Evolutionary conservation across 2,329 filamentous ascomycete genomes (phyloP), one percentile per base, ranked within the genome.

Genomic region (Sordariomycetes sp.): DNA sequence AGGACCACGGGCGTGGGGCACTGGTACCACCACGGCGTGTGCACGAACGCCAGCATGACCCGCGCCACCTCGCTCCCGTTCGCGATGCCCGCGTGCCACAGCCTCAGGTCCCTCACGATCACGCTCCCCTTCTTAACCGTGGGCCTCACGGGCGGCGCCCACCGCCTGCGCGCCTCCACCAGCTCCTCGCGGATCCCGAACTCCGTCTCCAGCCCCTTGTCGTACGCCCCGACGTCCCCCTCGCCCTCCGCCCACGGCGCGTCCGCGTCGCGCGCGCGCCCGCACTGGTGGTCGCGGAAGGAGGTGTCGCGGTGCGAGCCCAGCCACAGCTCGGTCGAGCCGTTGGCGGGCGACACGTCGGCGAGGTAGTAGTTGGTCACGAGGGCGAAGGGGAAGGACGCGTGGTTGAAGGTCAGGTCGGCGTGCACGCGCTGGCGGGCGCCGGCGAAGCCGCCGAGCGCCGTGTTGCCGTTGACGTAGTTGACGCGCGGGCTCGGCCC

Each of bases 21-120:
- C 54, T 57, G 59, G 58, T 57, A 61, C 60, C 55, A 57, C 55
- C 54, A 60, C 12, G 58, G 58, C 10, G 59, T 60, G 18, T 60
- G 55, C 11, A 63, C 57, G 53, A 64, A 62, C 4, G 63, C 62
- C n/a, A 65, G 59, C 62, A 65, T 64, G 51, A 65, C 63, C 25
- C 62, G 57, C 16, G 60, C 54, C 28, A 62, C 58, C 14, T 35
- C 8, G 2, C 57, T 58, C 1, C 62, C 59, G 34, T 64, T 64
- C 2, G 62, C 50, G 54, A 63, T 56, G n/a, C 62, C 62, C 2
- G 62, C 62, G 53, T 64, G 62, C 62, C 62, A 64, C 20, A 64
- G 57, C 11, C 62, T 37, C 24, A 64, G 55, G 54, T 64, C 62
- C 5, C 62, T 58, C 7, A 64, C 55, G 10, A 63, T 57, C 16